phyloP scores from a whole-genome alignment of 495 filamentous ascomycete genomes.

The Oleoguttula mirabilis region DNA sequence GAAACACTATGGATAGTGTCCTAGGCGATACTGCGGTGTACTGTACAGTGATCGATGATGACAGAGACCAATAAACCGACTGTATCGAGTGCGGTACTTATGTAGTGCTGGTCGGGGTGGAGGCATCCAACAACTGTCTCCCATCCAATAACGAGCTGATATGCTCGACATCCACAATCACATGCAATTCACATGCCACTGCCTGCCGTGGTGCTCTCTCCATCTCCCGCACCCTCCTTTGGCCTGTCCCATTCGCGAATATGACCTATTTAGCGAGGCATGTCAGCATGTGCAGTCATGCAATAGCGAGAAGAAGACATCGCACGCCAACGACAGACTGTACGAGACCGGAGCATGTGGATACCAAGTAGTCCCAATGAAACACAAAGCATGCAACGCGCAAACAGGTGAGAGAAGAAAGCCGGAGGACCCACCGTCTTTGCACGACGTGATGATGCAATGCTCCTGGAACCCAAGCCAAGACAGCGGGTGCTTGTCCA shows the following conservation, averaged over 20 bases:
- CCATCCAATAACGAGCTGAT: too few species aligned
- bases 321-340: background rate
- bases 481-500: conserved; percentile 75
- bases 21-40: too few species aligned
- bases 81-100: too few species aligned
- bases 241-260: conserved; percentile 81
- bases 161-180: too few species aligned
- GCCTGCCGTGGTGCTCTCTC: background rate
- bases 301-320: background rate
- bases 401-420: background rate
- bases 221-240: conserved; percentile 39
- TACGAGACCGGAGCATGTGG: too few species aligned
- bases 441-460: conserved; percentile 81
- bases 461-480: conserved; percentile 89
- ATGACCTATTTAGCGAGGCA: conserved; percentile 46
- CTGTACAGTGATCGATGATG: too few species aligned
- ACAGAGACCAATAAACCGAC: too few species aligned
- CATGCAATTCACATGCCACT: background rate
- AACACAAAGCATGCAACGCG: background rate
- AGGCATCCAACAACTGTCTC: too few species aligned
- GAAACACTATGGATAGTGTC: too few species aligned
- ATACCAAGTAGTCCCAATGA: background rate
- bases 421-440: conserved; percentile 60
- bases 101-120: too few species aligned
- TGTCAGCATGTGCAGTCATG: too few species aligned